Evolutionary conservation across 306 rosid species (phyloP), one percentile per base, ranked within the genome.

Genomic region (Luffa acutangula): DNA sequence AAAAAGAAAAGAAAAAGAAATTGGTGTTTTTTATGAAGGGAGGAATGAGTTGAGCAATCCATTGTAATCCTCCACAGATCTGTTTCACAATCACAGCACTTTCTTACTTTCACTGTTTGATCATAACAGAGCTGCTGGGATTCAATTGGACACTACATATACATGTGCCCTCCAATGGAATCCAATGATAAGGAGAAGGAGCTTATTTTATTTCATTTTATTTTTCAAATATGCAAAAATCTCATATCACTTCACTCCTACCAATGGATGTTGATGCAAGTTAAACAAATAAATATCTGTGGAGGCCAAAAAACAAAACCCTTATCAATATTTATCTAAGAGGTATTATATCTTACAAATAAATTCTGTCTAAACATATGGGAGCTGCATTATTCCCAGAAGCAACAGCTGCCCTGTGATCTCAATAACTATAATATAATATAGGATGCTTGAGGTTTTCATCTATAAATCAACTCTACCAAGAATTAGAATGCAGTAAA

Each of bases 401-500:
- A 49, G 78, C 31, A 74, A 74, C 78, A 74, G n/a, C 62, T 74
- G 31, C 33, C 78, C 45, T 25, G 31, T 13, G 5, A 74, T 74
- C 78, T 51, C 46, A 75, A 34, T 52, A 36, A 52, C 64, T 31
- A 53, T 36, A 75, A 53, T 31, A 53, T 36, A 75, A 53, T 75
- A n/a, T 75, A 75, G 64, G 48, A 52, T 75, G 45, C 18, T 75
- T 53, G 48, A 52, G 25, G 62, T 75, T 75, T 81, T 62, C 76
- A 54, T 34, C 79, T 77, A 80, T 75, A 49, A 71, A 46, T 71
- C 56, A 71, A 52, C 64, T 75, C 63, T 51, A 75, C 63, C 82
- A n/a, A 78, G 75, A 78, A 53, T 76, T 67, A 59, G 60, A 75
- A 77, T 78, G 51, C 70, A 88, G 80, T 82, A 63, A 84, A 72